Evolutionary conservation across 1,284 basidiomycete species (phyloP), one percentile per base, ranked within the genome.

Genomic region (Wallemia ichthyophaga): DNA sequence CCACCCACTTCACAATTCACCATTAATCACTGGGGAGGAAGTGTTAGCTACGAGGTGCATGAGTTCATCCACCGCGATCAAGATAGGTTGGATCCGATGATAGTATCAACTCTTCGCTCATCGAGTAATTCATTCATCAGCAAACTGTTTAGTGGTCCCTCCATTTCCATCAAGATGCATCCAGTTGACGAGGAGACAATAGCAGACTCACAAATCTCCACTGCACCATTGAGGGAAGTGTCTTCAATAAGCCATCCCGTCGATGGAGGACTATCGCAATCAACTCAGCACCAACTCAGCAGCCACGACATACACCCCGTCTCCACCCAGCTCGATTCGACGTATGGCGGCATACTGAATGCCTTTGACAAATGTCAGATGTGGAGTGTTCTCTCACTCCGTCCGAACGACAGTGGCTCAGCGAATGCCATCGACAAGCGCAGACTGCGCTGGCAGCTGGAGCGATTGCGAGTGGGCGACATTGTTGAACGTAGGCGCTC

Each of bases 151-250:
- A 83, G 81, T 0, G 79, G 76, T 54, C 84, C 85, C 65, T 83
- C 84, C 1, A 85, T 96, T 64, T 81, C 83, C 1, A 92, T 85
- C 0, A 83, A 89, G 67, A 80, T 81, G 0, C 89, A 95, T 67
- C 88, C 91, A 0, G 76, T 82, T 61, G 83, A 88, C 65, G 85
- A 95, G 64, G 85, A 91, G 59, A 94, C 89, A 0, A 91, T 95
- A 62, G 86, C 96, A 27, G 79, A 85, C 1, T 88, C 87, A 0
- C 87, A 91, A 67, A 88, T 95, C 68, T 80, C 82, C 9, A 80
- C 91, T 62, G 87, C 86, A 67, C 91, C 88, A 0, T 86, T 92
- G 80, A 79, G 89, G 13, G 80, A 85, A 0, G 92, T 88, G 0
- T 94, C 87, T 0, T 88, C 81, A 0, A 74, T 48, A 3, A 48